Evolutionary conservation across 1,284 basidiomycete genomes (phyloP), one percentile per base, ranked within the genome.

Genomic region (Thecaphora thlaspeos): DNA sequence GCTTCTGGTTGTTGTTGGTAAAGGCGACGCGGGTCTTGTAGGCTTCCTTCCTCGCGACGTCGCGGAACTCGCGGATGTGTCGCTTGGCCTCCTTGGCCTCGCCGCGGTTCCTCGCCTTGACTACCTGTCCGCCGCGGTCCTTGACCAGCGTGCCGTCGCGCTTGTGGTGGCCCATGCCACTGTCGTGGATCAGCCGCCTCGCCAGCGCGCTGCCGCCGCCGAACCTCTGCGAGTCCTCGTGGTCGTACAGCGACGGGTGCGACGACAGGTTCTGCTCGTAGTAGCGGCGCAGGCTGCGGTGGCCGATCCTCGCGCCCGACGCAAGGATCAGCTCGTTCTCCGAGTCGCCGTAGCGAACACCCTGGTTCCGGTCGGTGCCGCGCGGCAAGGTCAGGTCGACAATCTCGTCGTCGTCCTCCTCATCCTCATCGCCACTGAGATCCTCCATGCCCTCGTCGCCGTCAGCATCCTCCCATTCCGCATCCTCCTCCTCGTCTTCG

Each of bases 41-140:
- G 39, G 88, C 85, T 75, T 95, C 89, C 55, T 85, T 83, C 46
- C 84, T 82, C 61, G 82, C 84, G 73, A 88, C 86, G 75, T 96
- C 94, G 55, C 88, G 83, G 80, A 90, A 91, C 71, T 93, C 87
- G 51, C 86, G 83, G 1, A 91, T 85, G 79, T 95, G 91, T 48
- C 90, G 83, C 40, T 88, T 91, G 15, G 94, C 95, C 80, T 96
- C 89, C 55, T 84, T 84, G 2, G 95, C 95, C 80, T 98, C 93
- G 3, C 95, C 95, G 14, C 84, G 84, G 80, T 97, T 97, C 42
- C 91, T 83, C 11, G 73, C 74, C 28, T 61, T 60, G 48, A 77
- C 62, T 10, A 65, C 49, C 28, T 72, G 55, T 7, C 74, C 73
- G 12, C 57, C 55, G 7, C 74, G 57, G 5, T 61, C 55, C 15